A percentile compares a stretch with the other conserved stretches of the same genome.
Conservation (phyloP, 257 asterid genomes). For the Ajuga chamaepitys region DNA sequence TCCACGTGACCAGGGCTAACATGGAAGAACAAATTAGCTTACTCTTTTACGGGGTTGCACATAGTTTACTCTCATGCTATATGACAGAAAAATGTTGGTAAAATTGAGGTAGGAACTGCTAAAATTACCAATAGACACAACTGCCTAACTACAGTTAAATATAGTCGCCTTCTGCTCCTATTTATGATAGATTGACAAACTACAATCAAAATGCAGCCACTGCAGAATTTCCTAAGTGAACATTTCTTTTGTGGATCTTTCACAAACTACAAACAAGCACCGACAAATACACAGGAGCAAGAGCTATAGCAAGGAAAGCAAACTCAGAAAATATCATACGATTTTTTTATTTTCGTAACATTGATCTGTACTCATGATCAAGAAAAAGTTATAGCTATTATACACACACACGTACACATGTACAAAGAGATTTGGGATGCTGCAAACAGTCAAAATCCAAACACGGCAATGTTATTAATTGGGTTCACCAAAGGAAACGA, state of each 20-base stretch:
- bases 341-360: not conserved
- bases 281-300: too few species aligned
- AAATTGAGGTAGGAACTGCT: too few species aligned
- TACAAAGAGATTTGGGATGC: too few species aligned
- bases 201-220: not conserved
- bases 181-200: not conserved
- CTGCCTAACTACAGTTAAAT: not conserved
- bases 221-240: not conserved
- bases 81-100: too few species aligned
- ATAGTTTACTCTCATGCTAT: not conserved
- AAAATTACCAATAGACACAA: too few species aligned
- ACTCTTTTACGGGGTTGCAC: not conserved
- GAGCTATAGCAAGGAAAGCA: not conserved
- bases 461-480: not conserved
- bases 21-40: not conserved
- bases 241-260: too few species aligned
- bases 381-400: not conserved
- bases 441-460: too few species aligned
- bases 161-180: not conserved
- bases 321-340: not conserved
- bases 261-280: not conserved
- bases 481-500: not conserved
- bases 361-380: not conserved
- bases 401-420: not conserved
- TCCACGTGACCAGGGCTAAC: too few species aligned